Conservation (phyloP, 768 basidiomycete species). For the Russula brevipes region DNA sequence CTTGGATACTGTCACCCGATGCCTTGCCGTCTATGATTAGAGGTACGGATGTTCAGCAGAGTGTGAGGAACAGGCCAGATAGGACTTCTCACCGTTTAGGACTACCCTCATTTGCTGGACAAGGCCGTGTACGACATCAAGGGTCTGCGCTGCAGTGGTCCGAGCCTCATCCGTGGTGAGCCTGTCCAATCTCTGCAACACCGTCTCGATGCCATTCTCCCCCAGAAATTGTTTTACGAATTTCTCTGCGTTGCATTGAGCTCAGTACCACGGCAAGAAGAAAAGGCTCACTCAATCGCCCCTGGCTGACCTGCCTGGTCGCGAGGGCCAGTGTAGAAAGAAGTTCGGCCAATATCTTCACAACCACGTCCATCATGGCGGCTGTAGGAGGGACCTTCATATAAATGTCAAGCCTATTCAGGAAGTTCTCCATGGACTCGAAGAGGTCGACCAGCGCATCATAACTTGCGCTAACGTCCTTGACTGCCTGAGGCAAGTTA, state of each 20-base stretch:
- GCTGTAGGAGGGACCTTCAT: not conserved
- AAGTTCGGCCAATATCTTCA: slow-evolving; percentile 3
- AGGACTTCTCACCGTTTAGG: not conserved
- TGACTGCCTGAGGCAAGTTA: not conserved
- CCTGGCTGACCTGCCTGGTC: not conserved
- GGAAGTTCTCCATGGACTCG: not conserved
- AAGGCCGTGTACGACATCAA: slow-evolving; percentile 1
- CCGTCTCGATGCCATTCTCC: no score
- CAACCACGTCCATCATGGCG: not conserved
- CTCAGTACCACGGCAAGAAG: not conserved
- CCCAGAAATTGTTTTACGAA: no score
- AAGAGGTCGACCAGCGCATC: no score
- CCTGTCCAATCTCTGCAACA: not conserved
- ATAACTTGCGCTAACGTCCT: not conserved
- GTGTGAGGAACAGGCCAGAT: not conserved
- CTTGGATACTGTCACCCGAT: not conserved
- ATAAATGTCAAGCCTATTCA: slow-evolving; percentile 2
- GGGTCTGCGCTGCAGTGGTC: not conserved
- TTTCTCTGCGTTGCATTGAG: not conserved
- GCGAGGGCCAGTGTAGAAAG: not conserved
- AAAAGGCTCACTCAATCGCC: not conserved
- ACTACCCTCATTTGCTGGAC: not conserved
- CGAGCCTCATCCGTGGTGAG: slow-evolving; percentile 4
- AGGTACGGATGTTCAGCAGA: not conserved
- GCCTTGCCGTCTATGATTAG: not conserved